phyloP scores from a whole-genome alignment of 73 alveolate species.

The Paramecium octaurelia region DNA sequence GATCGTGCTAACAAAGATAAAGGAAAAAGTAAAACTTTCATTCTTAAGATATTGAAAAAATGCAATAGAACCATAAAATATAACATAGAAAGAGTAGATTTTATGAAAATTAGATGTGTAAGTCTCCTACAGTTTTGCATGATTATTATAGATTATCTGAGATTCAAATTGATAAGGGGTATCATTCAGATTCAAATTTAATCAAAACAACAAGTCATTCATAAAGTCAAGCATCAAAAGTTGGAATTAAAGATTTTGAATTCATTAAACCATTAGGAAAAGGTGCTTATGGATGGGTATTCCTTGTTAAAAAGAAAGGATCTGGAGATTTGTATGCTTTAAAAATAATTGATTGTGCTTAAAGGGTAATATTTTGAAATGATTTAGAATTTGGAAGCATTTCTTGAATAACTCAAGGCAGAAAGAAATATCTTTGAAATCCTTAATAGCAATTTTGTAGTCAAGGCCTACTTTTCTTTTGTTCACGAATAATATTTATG shows the following conservation, averaged over 20 bases:
- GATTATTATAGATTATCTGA: not conserved
- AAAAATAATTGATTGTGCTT: constrained; percentile 55
- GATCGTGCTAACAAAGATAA: not conserved
- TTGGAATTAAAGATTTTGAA: constrained; percentile 61
- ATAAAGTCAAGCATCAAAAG: not conserved
- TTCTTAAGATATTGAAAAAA: not conserved
- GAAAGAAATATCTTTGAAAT: constrained; percentile 57
- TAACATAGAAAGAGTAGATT: not conserved
- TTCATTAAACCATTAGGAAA: constrained; percentile 37
- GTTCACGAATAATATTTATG: constrained; percentile 55
- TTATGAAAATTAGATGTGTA: not conserved
- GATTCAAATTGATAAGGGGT: not conserved
- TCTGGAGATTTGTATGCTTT: constrained; percentile 63
- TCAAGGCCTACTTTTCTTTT: constrained; percentile 54
- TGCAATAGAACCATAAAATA: not conserved
- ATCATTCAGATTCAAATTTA: constrained; percentile 42
- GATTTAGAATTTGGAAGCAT: not conserved
- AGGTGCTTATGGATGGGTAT: constrained; percentile 66
- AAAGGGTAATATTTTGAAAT: not conserved
- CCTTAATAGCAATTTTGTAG: constrained; percentile 47
- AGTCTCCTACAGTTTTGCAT: not conserved
- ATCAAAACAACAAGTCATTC: not conserved
- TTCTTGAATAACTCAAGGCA: constrained; percentile 38
- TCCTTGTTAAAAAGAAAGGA: constrained; percentile 44
- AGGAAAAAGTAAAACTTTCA: not conserved